Conservation (phyloP, 2,329 filamentous ascomycete genomes). For the Seiridium cupressi region DNA sequence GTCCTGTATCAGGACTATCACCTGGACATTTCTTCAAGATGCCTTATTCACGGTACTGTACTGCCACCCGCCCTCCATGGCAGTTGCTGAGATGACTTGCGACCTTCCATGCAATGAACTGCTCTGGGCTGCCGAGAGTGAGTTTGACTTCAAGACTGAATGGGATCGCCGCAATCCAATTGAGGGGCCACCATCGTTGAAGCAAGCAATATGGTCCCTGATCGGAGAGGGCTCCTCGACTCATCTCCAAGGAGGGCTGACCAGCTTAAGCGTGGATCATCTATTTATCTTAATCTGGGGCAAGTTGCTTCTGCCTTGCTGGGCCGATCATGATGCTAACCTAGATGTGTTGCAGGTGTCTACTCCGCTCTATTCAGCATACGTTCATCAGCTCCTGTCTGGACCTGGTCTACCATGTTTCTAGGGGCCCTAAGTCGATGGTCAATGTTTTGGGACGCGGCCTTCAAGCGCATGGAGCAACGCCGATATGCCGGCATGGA, state of each 20-base stretch:
- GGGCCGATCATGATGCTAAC: not conserved
- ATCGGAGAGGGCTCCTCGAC: not conserved
- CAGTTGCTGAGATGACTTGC: not conserved
- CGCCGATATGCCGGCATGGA: not conserved
- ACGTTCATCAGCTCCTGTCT: not conserved
- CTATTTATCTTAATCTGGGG: not conserved
- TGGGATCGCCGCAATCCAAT: not conserved
- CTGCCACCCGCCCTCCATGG: not conserved
- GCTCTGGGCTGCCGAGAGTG: not conserved
- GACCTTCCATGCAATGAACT: not conserved
- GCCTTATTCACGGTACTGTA: not conserved
- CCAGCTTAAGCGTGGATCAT: not conserved
- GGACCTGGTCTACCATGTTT: not conserved
- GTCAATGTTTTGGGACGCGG: not conserved
- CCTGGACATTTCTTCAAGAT: not conserved
- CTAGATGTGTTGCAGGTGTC: not conserved
- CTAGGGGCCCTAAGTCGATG: not conserved
- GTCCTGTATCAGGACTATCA: not conserved
- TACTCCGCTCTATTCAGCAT: not conserved
- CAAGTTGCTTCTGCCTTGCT: not conserved
- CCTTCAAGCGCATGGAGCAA: not conserved
- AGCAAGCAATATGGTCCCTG: not conserved
- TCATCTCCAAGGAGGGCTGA: not conserved
- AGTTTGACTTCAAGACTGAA: not conserved
- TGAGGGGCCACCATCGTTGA: not conserved